Evolutionary conservation across 345 rosid species (phyloP).

Genomic region (Lenwebbia sp.): DNA sequence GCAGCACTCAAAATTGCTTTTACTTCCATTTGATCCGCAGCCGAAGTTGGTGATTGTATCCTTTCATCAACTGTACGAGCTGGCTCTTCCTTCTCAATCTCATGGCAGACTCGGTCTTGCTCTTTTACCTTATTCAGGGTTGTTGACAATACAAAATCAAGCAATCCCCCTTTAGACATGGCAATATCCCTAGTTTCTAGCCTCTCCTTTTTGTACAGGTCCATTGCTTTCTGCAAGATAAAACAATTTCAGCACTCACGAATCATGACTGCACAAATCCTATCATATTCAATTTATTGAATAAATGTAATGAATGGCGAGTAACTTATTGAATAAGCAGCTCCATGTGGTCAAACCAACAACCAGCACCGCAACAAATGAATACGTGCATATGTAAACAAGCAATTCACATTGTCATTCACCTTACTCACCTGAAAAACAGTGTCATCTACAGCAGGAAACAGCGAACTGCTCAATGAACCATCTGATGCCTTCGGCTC

Average conservation of each 20-base stretch:
- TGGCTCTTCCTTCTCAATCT: slow-evolving; percentile 7
- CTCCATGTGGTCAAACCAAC: background rate
- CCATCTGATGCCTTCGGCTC: slow-evolving; percentile 34
- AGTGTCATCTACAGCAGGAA: slow-evolving; percentile 44
- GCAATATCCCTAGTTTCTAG: slow-evolving; percentile 28
- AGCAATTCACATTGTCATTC: background rate
- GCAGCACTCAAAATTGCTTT: background rate
- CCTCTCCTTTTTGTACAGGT: slow-evolving; percentile 66
- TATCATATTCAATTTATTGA: background rate
- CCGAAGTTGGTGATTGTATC: background rate
- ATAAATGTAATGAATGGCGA: background rate
- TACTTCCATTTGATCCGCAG: background rate
- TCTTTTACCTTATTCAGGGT: slow-evolving; percentile 15
- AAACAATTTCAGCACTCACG: background rate
- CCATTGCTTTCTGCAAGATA: slow-evolving; percentile 64
- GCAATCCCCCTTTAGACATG: slow-evolving; percentile 5
- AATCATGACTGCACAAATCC: background rate
- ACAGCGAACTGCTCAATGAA: slow-evolving; percentile 27
- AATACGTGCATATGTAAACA: background rate
- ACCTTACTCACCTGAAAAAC: slow-evolving; percentile 55
- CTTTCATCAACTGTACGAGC: background rate
- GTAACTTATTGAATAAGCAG: background rate
- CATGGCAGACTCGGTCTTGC: slow-evolving; percentile 5
- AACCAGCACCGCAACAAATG: background rate
- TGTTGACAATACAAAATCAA: slow-evolving; percentile 17